These are phyloP conservation scores for Fusarium staphyleae DNA, from an alignment of 2,329 filamentous ascomycete species.

Conservation along the genomic window DNA sequence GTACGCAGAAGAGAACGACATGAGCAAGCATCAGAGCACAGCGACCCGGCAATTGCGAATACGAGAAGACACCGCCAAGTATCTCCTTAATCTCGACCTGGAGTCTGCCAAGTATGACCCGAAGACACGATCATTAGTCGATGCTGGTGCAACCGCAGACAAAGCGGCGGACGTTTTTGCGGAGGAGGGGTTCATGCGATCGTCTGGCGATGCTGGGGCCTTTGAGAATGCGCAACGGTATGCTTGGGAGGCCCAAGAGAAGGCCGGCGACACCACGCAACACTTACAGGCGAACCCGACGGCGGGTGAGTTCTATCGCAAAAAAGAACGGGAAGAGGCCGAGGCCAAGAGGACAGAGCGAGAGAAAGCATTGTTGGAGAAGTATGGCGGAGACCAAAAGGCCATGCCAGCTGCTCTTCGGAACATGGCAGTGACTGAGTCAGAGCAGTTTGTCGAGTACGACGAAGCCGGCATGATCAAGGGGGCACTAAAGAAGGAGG, in stretches of 20 bases:
- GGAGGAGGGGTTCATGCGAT: conserved; percentile 90
- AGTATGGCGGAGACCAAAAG: conserved; percentile 75
- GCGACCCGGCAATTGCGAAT: conserved; percentile 89
- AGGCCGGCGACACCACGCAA: conserved; percentile 75
- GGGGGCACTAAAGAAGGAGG: conserved; percentile 76
- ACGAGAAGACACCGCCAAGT: conserved; percentile 96
- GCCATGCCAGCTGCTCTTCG: conserved; percentile 67
- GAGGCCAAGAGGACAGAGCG: conserved; percentile 72
- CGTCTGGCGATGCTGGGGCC: conserved; percentile 88
- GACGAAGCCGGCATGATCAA: conserved; percentile 91
- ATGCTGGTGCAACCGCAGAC: conserved; percentile 80
- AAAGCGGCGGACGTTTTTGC: conserved; percentile 83
- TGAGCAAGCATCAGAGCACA: conserved; percentile 92
- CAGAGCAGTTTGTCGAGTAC: conserved; percentile 91
- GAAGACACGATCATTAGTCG: conserved; percentile 90
- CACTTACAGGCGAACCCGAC: conserved; percentile 98
- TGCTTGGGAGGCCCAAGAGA: conserved; percentile 95
- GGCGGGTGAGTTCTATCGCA: conserved; percentile 83
- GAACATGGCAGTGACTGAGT: conserved; percentile 75
- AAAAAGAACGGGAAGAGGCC: conserved; percentile 78
- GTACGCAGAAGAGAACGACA: conserved; percentile 95
- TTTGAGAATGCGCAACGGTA: conserved; percentile 90
- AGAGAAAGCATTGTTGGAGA: conserved; percentile 75
- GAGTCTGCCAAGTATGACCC: conserved; percentile 98
- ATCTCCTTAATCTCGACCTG: conserved; percentile 90